Percentiles rank a stretch among this genome's conserved stretches.
These are phyloP conservation scores for Trichoderma endophyticum DNA, from an alignment of 2,329 filamentous ascomycete species.

Conservation along the genomic window DNA sequence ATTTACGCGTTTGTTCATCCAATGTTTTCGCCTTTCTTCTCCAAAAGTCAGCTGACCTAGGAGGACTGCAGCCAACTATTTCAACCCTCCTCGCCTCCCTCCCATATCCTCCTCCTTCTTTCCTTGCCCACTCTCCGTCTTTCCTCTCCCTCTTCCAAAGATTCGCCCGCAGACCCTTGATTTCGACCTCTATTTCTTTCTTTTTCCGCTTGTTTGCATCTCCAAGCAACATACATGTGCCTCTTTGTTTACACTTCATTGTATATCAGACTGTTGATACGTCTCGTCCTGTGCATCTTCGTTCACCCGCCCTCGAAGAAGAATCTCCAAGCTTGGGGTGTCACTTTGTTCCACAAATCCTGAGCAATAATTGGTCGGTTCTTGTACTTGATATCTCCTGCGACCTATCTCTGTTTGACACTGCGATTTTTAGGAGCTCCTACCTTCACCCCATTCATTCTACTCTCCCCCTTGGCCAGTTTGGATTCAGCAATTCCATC, in stretches of 20 bases:
- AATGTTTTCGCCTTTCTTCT: not conserved
- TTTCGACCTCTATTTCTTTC: too few relatives aligned
- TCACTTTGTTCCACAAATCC: not conserved
- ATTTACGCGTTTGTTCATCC: not conserved
- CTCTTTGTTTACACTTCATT: not conserved
- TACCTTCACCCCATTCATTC: not conserved
- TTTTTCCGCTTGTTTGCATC: not conserved
- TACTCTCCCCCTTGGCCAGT: not conserved
- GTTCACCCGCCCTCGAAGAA: not conserved
- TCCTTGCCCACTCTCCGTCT: not conserved
- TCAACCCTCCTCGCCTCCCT: not conserved
- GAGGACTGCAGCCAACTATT: not conserved
- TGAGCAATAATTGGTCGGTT: not conserved
- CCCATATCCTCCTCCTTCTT: not conserved
- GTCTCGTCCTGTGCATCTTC: not conserved
- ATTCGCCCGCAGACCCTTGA: too few relatives aligned
- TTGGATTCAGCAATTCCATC: not conserved
- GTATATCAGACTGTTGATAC: not conserved
- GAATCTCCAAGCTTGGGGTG: too few relatives aligned
- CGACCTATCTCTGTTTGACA: not conserved
- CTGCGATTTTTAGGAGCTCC: not conserved
- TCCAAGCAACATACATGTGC: fast-evolving
- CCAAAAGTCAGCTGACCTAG: not conserved
- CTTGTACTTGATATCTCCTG: not conserved
- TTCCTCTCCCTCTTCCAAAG: not conserved